A percentile compares a stretch with the other conserved stretches of the same genome.
phyloP scores from a whole-genome alignment of 768 basidiomycete genomes.

The Tricholoma hemisulphureum region DNA sequence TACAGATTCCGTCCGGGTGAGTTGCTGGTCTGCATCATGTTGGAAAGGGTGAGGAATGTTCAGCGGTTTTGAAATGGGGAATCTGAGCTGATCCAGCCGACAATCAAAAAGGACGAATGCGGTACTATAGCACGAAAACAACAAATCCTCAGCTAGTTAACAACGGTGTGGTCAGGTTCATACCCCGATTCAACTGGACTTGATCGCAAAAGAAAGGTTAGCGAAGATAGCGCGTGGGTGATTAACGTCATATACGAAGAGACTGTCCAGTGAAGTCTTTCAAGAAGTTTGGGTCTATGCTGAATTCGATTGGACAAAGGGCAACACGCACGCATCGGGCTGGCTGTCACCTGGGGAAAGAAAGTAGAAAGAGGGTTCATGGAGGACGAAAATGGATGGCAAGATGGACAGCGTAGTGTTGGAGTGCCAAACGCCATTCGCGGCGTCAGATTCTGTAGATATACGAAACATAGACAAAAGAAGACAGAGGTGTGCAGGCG shows the following conservation, averaged over 20 bases:
- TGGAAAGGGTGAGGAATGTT: slow-evolving; percentile 7
- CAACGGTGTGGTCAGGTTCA: neutral
- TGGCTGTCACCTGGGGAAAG: slow-evolving; percentile 3
- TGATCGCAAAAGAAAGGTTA: slow-evolving; percentile 11
- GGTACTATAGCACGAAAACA: neutral
- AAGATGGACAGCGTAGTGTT: slow-evolving; percentile 29
- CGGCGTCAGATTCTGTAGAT: slow-evolving; percentile 22
- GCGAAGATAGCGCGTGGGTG: slow-evolving; percentile 19
- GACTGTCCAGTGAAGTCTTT: slow-evolving; percentile 19
- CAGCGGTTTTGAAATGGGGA: slow-evolving; percentile 44
- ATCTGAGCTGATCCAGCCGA: slow-evolving; percentile 44
- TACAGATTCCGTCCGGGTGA: slow-evolving; percentile 32
- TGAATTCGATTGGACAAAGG: neutral
- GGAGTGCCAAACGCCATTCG: slow-evolving; percentile 15
- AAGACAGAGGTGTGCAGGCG: slow-evolving; percentile 52
- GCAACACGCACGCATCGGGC: neutral
- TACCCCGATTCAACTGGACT: slow-evolving; percentile 2
- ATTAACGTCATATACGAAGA: slow-evolving; percentile 25
- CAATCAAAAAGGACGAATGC: slow-evolving; percentile 62
- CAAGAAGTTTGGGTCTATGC: neutral
- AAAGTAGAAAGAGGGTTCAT: slow-evolving; percentile 62
- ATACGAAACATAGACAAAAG: slow-evolving; percentile 50
- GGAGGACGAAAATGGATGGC: slow-evolving; percentile 57
- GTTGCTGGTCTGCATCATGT: neutral
- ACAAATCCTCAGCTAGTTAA: neutral